Base-by-base conservation (phyloP, 1,139 yeast species). In the Kodamaea sp. region DNA sequence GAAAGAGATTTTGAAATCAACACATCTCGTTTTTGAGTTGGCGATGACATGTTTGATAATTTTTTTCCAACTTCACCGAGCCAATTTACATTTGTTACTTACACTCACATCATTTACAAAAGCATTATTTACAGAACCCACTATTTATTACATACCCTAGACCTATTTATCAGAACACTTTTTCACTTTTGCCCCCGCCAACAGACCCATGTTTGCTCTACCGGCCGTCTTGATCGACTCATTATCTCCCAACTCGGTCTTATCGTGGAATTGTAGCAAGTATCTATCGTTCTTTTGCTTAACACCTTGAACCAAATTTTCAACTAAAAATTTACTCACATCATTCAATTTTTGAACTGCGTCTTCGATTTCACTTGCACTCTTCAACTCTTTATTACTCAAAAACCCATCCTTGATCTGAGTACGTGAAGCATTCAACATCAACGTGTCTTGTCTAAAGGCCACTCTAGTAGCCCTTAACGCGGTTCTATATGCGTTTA, bases 181-280 rank as follows among this genome's bases (percentile, higher is more conserved):
- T 41, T 50, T 56, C 34, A 46, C 58, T 49, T 64, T 66, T 36
- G 60, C 63, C 2, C 74, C 74, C 1, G 73, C 67, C 46, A 71
- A 65, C 27, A 71, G 60, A 4, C 76, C 76, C 62, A 71, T 48
- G 29, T 67, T 54, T 8, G 52, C 56, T 38, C 52, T 56, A 39
- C 60, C 58, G 27, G 52, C 49, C 39, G 63, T 65, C 47, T 67
- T 70, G 47, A 71, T 71, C 30, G 68, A 61, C 36, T 71, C 95
- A 58, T 92, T 92, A 57, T 89, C 96, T 9, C 97, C 97, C 38
- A 90, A 70, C 60, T 92, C 97, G 0, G 95, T 86, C 37, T 84
- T 78, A 38, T 78, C 67, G 57, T 88, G 96, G 51, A 92, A 82
- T 47, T 84, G 81, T 53, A 89, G 67, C 41, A 65, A 63, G 46